Evolutionary conservation across 768 basidiomycete species (phyloP), one percentile per base, ranked within the genome.

Genomic region (Russula virescens): DNA sequence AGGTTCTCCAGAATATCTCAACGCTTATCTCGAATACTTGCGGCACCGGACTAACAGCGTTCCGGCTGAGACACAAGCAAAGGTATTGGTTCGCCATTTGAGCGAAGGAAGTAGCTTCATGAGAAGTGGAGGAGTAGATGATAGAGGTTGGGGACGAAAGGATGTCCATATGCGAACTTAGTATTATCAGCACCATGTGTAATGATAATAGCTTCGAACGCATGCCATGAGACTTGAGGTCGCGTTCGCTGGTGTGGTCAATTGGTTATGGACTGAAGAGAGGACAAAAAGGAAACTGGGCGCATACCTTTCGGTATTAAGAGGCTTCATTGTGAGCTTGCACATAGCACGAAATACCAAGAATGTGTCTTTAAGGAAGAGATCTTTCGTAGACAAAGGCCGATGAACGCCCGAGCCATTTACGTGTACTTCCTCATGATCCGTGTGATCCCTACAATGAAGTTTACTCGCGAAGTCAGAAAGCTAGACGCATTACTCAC

Each of bases 11-110:
- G 75, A 98, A 98, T 62, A 98, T 97, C 76, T 98, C 97, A 53
- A 98, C 95, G 70, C 93, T 94, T 55, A 94, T 86, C 72, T 99
- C 97, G 73, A 99, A 99, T 16, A 99, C 95, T 73, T 96, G 95
- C 2, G 89, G 88, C 8, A 98, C 94, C 3, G 94, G 86, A 73
- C 91, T 94, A 64, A 98, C 91, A 51, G 95, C 95, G 71, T 98
- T 99, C 58, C 97, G 83, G 68, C 93, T 97, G 68, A 99, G 75
- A 66, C 87, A 88, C 60, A 97, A 75, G 72, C 95, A 98, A 48
- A 99, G 83, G 75, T 98, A 98, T 72, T 98, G 96, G 71, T 94
- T 98, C 66, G 94, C 84, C 18, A 94, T 95, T 72, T 98, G 93
- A 56, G 92, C 80, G 73, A 99, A 97, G 2, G 85, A 85, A 5